Evolutionary conservation across 2,329 filamentous ascomycete genomes (phyloP), one percentile per base, ranked within the genome.

Genomic region (Thielaviopsis punctulata): DNA sequence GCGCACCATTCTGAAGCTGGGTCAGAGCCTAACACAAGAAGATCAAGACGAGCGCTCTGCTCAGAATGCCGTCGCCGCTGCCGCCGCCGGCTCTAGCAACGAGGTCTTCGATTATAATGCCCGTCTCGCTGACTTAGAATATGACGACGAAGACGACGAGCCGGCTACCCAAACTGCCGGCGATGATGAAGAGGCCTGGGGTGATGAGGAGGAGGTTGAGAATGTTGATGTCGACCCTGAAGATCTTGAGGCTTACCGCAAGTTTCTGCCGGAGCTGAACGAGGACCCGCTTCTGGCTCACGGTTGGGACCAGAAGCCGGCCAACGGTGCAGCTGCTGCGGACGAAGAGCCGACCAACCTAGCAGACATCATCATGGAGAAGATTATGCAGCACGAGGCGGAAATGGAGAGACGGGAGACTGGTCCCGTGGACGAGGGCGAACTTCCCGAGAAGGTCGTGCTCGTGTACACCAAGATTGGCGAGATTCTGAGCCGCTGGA

Each of bases 361-460:
- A 53, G 88, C 92, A 15, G 89, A 95, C 62, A 70, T 98, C 57
- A 98, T 98, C 58, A 69, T 98, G 54, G 82, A 90, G 62, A 95
- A 94, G 68, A 98, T 98, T 62, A 87, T 88, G 4, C 83, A 85
- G 55, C 86, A 93, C 61, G 92, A 98, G 69, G 84, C 86, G 3
- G 74, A 74, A 27, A 73, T 82, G 57, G 71, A 64, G 15, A 59
- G 64, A 45, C 60, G 61, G 46, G 51, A 60, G 56, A 51, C 66
- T 70, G 62, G 62, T 24, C 63, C 62, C 36, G 84, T 92, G 58
- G 89, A 94, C 56, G 84, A 87, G 19, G 81, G 87, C 48, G 85
- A 95, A 63, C 73, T 98, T 49, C 88, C 88, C 2, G 82, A 82
- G 44, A 95, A 95, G 68, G 88, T 95, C 13, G 76, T 95, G 15